Evolutionary conservation across 2,329 filamentous ascomycete species (phyloP).

Genomic region (Botrytis hyacinthi): DNA sequence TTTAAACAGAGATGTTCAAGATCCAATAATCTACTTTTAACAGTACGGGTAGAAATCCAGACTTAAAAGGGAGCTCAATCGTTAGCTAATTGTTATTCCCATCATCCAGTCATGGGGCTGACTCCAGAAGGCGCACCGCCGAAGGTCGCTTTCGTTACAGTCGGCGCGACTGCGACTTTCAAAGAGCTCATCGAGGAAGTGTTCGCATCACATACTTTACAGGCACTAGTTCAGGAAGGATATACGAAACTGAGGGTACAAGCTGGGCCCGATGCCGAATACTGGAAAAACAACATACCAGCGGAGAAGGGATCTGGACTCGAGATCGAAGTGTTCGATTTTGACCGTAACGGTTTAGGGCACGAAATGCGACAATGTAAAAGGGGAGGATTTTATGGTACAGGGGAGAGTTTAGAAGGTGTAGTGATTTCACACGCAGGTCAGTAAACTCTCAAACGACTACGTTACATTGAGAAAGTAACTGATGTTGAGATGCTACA

Average conservation of each 20-base stretch:
- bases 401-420: conserved; percentile 56
- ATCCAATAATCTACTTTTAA: background rate
- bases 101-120: background rate
- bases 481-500: conserved; percentile 40
- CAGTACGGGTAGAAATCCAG: background rate
- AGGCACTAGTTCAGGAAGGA: conserved; percentile 53
- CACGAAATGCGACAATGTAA: conserved; percentile 47
- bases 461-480: background rate
- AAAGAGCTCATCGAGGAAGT: conserved; percentile 65
- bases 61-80: background rate
- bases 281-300: conserved; percentile 45
- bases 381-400: conserved; percentile 34
- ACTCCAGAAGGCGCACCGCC: background rate
- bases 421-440: conserved; percentile 88
- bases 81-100: background rate
- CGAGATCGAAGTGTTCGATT: conserved; percentile 61
- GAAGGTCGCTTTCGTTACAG: conserved; percentile 72
- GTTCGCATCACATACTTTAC: conserved; percentile 61
- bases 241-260: conserved; percentile 78
- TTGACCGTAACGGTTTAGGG: conserved; percentile 58
- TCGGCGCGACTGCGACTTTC: conserved; percentile 89
- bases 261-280: conserved; percentile 66
- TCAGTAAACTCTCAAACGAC: conserved; percentile 43
- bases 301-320: conserved; percentile 40
- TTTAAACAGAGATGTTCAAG: background rate